A percentile compares a stretch with the other conserved stretches of the same genome.
These are phyloP conservation scores for Oryza longistaminata DNA, from an alignment of 176 grass and related monocot species.

Conservation along the genomic window DNA sequence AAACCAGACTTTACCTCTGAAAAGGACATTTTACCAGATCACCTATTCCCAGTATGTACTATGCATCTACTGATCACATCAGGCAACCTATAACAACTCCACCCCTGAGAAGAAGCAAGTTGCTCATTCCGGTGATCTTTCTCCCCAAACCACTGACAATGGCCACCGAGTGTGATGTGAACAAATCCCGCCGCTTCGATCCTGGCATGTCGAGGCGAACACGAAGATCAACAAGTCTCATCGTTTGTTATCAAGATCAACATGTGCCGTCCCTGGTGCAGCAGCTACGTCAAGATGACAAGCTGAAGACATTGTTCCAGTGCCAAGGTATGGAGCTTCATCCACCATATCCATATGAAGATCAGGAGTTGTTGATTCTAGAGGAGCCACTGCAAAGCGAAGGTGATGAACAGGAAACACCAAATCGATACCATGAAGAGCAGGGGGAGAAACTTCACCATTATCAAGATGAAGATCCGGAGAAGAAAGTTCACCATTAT, in stretches of 20 bases:
- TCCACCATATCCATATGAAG: neutral
- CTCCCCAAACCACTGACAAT: conserved; percentile 50
- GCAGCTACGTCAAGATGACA: conserved; percentile 26
- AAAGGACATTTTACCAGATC: conserved; percentile 56
- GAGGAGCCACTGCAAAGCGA: neutral
- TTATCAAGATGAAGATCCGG: neutral
- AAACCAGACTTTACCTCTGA: conserved; percentile 50
- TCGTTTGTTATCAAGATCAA: conserved; percentile 36
- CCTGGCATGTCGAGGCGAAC: conserved; percentile 85
- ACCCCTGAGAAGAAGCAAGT: conserved; percentile 34
- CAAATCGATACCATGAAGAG: conserved; percentile 19
- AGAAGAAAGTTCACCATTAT: neutral
- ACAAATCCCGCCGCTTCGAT: conserved; percentile 62
- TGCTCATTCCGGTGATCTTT: conserved; percentile 34
- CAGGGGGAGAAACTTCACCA: conserved; percentile 3
- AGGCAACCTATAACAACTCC: conserved; percentile 46
- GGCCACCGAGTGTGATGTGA: conserved; percentile 59
- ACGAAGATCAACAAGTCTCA: conserved; percentile 45
- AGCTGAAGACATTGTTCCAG: conserved; percentile 36
- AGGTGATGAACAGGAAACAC: conserved; percentile 25
- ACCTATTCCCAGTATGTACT: conserved; percentile 42
- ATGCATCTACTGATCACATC: conserved; percentile 36
- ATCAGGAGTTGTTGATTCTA: conserved; percentile 24
- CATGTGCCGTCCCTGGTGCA: conserved; percentile 18
- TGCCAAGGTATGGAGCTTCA: conserved; percentile 34